Evolutionary conservation across 2,329 filamentous ascomycete species (phyloP), one percentile per base, ranked within the genome.

Genomic region (Penicillium olsonii): DNA sequence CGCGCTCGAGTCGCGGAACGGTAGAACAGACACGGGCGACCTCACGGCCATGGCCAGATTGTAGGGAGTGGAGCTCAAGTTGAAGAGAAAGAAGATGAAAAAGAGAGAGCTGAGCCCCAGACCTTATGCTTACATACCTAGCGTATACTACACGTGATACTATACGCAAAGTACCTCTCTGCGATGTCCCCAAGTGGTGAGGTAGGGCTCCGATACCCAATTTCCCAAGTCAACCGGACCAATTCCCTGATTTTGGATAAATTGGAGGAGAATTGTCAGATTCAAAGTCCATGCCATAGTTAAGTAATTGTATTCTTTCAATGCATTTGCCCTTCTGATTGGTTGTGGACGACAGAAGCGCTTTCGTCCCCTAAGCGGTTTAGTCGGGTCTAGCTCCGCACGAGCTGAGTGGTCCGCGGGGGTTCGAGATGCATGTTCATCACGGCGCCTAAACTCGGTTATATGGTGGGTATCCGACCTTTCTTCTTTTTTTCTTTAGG

Each of bases 21-120:
- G 52, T 45, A 65, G 53, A 22, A 61, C 53, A 45, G 64, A 56
- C 43, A 62, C 39, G 20, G 63, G 63, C 38, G 64, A 63, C 53
- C 57, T 62, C 38, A 66, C 60, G 46, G 64, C 62, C 61, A 64
- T 64, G 49, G 57, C 57, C 54, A 35, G 44, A 53, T 15, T 46
- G 18, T 47, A 42, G 34, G 45, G 29, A 27, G 27, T 24, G 20
- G 27, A 46, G 37, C 42, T 41, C 18, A 29, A 43, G 18, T 40
- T 42, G 54, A 51, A 19, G 18, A 38, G 22, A 51, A 43, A 34
- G 12, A 38, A 29, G 26, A 41, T 45, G 48, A 35, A 37, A 20
- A 15, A 40, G 35, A 44, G 33, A 27, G 40, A 43, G 40, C 33
- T 48, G 24, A 31, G 40, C 39, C 33, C 39, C 33, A 24, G 33